A percentile compares a stretch with the other conserved stretches of the same genome.
These are phyloP conservation scores for Stemphylium beticola DNA, from an alignment of 2,329 filamentous ascomycete species.

Conservation along the genomic window DNA sequence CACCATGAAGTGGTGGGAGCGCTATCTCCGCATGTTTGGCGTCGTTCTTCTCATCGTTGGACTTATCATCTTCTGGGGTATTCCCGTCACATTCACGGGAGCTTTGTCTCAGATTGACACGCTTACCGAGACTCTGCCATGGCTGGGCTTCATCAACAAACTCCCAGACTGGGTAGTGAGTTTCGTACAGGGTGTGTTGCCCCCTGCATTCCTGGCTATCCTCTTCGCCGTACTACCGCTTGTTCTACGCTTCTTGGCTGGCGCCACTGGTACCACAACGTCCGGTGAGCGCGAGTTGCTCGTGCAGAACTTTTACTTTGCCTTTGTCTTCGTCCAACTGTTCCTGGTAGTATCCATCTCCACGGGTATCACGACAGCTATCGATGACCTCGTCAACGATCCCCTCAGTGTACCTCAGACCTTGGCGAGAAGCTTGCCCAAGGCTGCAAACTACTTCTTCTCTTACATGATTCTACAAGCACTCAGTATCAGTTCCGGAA, in stretches of 20 bases:
- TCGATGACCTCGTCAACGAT: slow-evolving; percentile 69
- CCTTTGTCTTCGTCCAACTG: slow-evolving; percentile 91
- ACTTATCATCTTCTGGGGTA: slow-evolving; percentile 87
- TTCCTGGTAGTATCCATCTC: slow-evolving; percentile 92
- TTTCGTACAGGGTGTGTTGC: slow-evolving; percentile 83
- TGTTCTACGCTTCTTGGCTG: slow-evolving; percentile 75
- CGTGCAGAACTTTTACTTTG: slow-evolving; percentile 93
- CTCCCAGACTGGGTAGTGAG: slow-evolving; percentile 68
- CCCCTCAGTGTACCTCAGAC: slow-evolving; percentile 72
- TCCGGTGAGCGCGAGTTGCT: slow-evolving; percentile 77
- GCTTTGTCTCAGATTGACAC: slow-evolving; percentile 77
- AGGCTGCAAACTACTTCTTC: slow-evolving; percentile 95
- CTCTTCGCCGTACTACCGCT: slow-evolving; percentile 82
- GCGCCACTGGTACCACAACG: slow-evolving; percentile 80
- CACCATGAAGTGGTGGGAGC: slow-evolving; percentile 92
- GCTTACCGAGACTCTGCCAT: slow-evolving; percentile 69
- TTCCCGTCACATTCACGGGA: slow-evolving; percentile 88
- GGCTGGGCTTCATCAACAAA: slow-evolving; percentile 72
- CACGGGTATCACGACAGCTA: slow-evolving; percentile 70
- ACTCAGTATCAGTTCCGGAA: slow-evolving; percentile 87
- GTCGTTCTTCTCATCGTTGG: slow-evolving; percentile 70
- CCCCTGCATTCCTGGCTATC: slow-evolving; percentile 75
- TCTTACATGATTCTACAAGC: slow-evolving; percentile 97
- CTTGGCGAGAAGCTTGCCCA: slow-evolving; percentile 80
- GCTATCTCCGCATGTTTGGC: slow-evolving; percentile 73